Evolutionary conservation across 31 red algal species (phyloP).

Genomic region (Bonnemaisonia californica): DNA sequence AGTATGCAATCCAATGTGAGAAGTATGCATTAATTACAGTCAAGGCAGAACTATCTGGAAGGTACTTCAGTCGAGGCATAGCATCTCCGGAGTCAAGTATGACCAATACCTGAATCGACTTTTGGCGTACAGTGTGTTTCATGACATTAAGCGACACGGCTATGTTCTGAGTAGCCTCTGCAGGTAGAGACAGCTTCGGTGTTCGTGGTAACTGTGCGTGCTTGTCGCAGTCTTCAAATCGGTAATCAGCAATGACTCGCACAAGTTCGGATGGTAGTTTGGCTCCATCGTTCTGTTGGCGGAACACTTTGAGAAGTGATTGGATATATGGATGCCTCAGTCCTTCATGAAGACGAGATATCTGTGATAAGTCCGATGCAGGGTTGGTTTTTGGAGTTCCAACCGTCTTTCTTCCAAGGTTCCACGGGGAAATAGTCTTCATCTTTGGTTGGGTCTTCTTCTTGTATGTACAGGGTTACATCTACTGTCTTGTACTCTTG

Average conservation of each 20-base stretch:
- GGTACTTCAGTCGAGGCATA: neutral
- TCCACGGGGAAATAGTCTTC: neutral
- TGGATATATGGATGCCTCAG: neutral
- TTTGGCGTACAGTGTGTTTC: neutral
- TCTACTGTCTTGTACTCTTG: no score
- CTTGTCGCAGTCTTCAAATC: no score
- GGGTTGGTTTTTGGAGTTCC: no score
- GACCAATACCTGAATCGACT: neutral
- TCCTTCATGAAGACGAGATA: neutral
- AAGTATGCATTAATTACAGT: slow-evolving; percentile 9
- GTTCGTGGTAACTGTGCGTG: no score
- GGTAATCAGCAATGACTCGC: no score
- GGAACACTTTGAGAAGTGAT: neutral
- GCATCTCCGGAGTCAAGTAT: neutral
- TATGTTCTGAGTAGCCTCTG: neutral
- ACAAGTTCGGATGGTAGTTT: neutral
- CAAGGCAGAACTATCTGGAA: neutral
- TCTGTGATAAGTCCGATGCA: slow-evolving; percentile 12
- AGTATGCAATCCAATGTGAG: slow-evolving; percentile 9
- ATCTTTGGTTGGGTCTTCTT: neutral
- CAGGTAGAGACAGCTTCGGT: slow-evolving; percentile 7
- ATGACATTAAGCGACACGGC: slow-evolving; percentile 15
- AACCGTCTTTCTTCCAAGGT: neutral
- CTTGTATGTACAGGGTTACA: no score
- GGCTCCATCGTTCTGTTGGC: slow-evolving; percentile 3